Percentiles rank a stretch among this genome's conserved stretches.
Conservation (phyloP, 2,329 filamentous ascomycete genomes). For the Penicillium sp. region DNA sequence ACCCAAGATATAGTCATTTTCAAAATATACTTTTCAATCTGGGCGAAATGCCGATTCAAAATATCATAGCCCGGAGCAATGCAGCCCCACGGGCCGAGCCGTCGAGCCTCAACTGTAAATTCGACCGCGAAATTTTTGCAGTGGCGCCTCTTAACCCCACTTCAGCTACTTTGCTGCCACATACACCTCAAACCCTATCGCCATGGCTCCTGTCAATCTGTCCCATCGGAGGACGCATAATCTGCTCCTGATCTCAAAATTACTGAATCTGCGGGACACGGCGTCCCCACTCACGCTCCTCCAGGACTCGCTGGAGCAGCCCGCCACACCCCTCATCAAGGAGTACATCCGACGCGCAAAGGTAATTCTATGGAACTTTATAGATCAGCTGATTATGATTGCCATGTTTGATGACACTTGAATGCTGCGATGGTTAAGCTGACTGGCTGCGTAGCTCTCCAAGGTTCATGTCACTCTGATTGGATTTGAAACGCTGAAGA, state of each 20-base stretch:
- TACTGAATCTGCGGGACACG: constrained; percentile 71
- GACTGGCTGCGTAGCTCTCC: constrained; percentile 35
- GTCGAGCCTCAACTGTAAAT: constrained; percentile 32
- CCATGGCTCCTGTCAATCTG: constrained; percentile 36
- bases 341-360: constrained; percentile 75
- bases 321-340: constrained; percentile 61
- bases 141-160: constrained; percentile 18
- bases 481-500: constrained; percentile 68
- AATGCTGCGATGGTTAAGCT: neutral
- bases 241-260: constrained; percentile 73
- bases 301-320: constrained; percentile 80
- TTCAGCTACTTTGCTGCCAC: constrained; percentile 11
- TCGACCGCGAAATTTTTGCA: constrained; percentile 29
- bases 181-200: neutral
- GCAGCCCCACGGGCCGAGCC: constrained; percentile 27
- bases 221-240: constrained; percentile 76
- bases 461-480: constrained; percentile 70
- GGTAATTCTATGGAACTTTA: constrained; percentile 42
- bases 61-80: neutral
- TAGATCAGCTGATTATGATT: neutral
- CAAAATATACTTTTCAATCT: neutral
- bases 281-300: constrained; percentile 83
- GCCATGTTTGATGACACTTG: too few species aligned
- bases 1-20: neutral
- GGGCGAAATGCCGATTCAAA: neutral